Evolutionary conservation across 2,329 filamentous ascomycete genomes (phyloP).

Genomic region (Diplocarpon rosae): DNA sequence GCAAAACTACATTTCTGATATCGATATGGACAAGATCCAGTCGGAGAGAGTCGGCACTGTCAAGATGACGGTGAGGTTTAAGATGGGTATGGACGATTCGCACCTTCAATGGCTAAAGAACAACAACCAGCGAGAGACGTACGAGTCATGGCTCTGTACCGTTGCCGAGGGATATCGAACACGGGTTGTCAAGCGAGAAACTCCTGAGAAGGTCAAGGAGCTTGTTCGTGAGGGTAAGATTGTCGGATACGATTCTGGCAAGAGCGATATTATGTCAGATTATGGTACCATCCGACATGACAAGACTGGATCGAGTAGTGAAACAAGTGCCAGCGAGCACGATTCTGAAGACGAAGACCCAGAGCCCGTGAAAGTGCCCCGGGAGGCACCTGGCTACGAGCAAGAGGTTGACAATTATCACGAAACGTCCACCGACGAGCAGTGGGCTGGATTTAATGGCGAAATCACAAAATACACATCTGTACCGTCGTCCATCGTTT

Average conservation of each 20-base stretch:
- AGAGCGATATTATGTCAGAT: slow-evolving; percentile 1
- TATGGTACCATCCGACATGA: slow-evolving; percentile 1
- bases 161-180: slow-evolving; percentile 14
- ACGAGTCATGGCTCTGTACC: slow-evolving; percentile 12
- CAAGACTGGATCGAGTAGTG: background rate
- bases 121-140: slow-evolving; percentile 13
- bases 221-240: slow-evolving; percentile 8
- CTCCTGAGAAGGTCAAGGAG: slow-evolving; percentile 7
- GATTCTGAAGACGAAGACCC: slow-evolving; percentile 7
- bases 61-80: slow-evolving; percentile 11
- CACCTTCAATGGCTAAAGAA: slow-evolving; percentile 14
- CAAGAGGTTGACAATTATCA: slow-evolving; percentile 10
- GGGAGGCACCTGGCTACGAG: slow-evolving; percentile 10
- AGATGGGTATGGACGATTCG: slow-evolving; percentile 15
- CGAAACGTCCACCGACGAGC: slow-evolving; percentile 2
- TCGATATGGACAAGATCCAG: slow-evolving; percentile 7
- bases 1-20: slow-evolving; percentile 12
- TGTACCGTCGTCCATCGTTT: slow-evolving; percentile 5
- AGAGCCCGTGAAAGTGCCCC: slow-evolving; percentile 9
- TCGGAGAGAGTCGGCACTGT: slow-evolving; percentile 9
- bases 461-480: slow-evolving; percentile 9
- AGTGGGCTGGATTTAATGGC: slow-evolving; percentile 8
- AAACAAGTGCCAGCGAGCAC: background rate
- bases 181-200: slow-evolving; percentile 12
- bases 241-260: background rate